Evolutionary conservation across 495 filamentous ascomycete species (phyloP).

Genomic region (Cudoniella acicularis): DNA sequence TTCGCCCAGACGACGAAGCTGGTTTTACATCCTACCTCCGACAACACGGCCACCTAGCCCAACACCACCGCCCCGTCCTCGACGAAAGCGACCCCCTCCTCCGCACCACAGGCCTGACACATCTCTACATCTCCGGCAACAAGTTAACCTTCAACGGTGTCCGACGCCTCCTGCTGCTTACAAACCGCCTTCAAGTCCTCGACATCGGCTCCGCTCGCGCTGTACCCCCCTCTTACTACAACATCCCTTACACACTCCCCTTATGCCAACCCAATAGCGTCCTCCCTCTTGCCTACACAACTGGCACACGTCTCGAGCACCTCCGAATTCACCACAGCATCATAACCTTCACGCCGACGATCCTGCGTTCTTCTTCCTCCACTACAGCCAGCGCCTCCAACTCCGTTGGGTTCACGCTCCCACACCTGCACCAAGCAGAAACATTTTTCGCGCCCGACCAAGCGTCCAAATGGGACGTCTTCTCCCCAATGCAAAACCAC

Average conservation of each 20-base stretch:
- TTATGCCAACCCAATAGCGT: background rate
- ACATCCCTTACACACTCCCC: background rate
- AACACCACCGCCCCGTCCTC: background rate
- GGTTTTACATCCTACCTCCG: background rate
- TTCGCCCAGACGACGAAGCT: background rate
- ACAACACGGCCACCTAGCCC: background rate
- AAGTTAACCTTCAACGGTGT: conserved; percentile 11
- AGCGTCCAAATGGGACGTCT: background rate
- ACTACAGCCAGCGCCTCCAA: too few species aligned
- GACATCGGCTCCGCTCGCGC: conserved; percentile 14
- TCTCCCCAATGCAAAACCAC: conserved; percentile 10
- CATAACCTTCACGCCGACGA: conserved; percentile 15
- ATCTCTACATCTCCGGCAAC: conserved; percentile 20
- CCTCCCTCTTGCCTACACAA: background rate
- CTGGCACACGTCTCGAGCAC: background rate
- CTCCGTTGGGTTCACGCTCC: too few species aligned
- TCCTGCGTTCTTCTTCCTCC: background rate
- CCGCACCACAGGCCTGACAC: conserved; percentile 16
- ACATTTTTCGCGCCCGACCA: background rate
- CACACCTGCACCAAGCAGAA: background rate
- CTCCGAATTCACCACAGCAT: conserved; percentile 24
- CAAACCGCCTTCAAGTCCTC: conserved; percentile 15
- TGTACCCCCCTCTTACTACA: background rate
- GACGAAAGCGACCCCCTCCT: conserved; percentile 10
- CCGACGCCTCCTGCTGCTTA: background rate